Conservation (phyloP, 768 basidiomycete species). For the Postia placenta region DNA sequence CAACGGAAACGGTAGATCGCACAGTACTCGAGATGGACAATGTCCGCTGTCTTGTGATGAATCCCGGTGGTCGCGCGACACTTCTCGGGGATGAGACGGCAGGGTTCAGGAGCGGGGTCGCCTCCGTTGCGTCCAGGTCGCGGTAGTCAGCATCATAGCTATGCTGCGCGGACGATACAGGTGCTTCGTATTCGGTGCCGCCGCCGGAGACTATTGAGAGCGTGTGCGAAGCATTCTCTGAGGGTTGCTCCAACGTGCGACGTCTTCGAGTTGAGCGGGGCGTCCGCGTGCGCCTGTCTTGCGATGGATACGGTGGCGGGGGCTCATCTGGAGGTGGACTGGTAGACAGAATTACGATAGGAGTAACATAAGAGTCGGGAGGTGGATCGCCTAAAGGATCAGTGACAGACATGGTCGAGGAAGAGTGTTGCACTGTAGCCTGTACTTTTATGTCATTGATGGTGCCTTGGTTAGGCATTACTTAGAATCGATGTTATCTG, state of each 20-base stretch:
- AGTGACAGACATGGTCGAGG: constrained; percentile 4
- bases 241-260: constrained; percentile 23
- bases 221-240: constrained; percentile 25
- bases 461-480: too few species aligned
- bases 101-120: constrained; percentile 39
- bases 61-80: constrained; percentile 9
- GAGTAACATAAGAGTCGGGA: constrained; percentile 1
- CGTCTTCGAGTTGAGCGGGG: constrained; percentile 25
- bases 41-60: constrained; percentile 40
- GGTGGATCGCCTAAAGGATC: constrained; percentile 1
- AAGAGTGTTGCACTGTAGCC: too few species aligned
- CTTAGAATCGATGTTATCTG: too few species aligned
- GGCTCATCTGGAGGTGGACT: constrained; percentile 50
- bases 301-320: constrained; percentile 65
- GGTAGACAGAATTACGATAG: constrained; percentile 11
- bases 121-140: constrained; percentile 34
- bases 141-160: constrained; percentile 8
- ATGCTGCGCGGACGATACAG: constrained; percentile 19
- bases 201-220: constrained; percentile 27
- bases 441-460: too few species aligned
- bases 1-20: constrained; percentile 39
- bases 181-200: constrained; percentile 22
- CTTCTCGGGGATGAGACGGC: constrained; percentile 14
- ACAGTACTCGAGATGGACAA: constrained; percentile 52
- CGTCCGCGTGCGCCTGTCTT: constrained; percentile 35